Percentiles rank a stretch among this genome's conserved stretches.
Conservation (phyloP, 2,329 filamentous ascomycete species). For the Ophiostoma ulmi region DNA sequence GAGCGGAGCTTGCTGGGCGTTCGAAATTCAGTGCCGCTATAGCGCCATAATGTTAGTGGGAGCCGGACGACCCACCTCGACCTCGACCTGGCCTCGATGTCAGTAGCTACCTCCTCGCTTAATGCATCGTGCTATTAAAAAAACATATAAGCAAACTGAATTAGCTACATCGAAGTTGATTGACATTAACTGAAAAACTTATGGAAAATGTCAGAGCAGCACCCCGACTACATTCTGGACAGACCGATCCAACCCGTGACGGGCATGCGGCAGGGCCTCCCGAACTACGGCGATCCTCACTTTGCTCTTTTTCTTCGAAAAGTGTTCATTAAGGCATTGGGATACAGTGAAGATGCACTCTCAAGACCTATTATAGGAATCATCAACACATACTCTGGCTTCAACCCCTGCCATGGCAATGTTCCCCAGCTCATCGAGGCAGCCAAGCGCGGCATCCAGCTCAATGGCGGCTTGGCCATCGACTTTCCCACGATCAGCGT, state of each 20-base stretch:
- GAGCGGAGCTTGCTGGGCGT: background rate
- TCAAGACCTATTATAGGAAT: conserved; percentile 68
- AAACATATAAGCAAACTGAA: too few species aligned
- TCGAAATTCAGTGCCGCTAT: conserved; percentile 7
- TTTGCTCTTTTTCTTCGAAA: conserved; percentile 72
- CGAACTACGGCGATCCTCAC: conserved; percentile 67
- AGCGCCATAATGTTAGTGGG: conserved; percentile 21
- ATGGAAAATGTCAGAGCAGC: background rate
- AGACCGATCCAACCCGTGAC: conserved; percentile 45
- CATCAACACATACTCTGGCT: conserved; percentile 66
- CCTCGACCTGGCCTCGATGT: background rate
- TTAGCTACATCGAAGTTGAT: too few species aligned
- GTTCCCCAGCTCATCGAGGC: conserved; percentile 67
- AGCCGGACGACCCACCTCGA: background rate
- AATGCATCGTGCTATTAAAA: background rate
- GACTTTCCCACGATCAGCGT: conserved; percentile 71
- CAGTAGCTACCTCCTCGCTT: background rate
- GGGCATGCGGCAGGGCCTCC: conserved; percentile 56
- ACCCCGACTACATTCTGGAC: conserved; percentile 61
- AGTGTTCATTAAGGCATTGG: conserved; percentile 71
- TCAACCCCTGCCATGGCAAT: conserved; percentile 72
- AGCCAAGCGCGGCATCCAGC: conserved; percentile 61
- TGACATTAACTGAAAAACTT: too few species aligned
- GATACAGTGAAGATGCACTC: conserved; percentile 67
- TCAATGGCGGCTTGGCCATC: conserved; percentile 61